Conservation (phyloP, 225 moss, liverwort and hornwort species). For the Pseudisothecium myosuroides region DNA sequence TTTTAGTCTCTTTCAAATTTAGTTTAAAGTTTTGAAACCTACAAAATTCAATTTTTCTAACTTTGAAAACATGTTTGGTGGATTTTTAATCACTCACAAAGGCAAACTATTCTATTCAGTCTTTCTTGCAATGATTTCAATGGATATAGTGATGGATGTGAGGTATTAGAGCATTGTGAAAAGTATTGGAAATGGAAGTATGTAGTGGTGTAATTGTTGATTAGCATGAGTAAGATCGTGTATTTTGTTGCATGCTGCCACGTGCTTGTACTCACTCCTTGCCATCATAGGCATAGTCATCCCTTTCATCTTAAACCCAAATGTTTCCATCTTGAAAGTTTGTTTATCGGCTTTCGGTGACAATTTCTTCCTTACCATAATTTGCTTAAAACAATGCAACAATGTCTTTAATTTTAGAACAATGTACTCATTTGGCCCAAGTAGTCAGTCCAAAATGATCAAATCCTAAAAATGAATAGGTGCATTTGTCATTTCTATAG, state of each 20-base stretch:
- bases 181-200: conserved; percentile 12
- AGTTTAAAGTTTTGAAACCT: not conserved
- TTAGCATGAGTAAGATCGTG: conserved; percentile 16
- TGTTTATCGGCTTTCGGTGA: not conserved
- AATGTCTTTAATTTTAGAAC: not conserved
- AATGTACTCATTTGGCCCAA: accelerated
- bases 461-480: not conserved
- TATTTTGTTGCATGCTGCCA: conserved; percentile 7
- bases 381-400: too few relatives aligned
- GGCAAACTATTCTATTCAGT: not conserved
- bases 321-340: not conserved
- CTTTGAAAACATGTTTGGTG: not conserved
- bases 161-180: conserved; percentile 12
- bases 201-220: conserved; percentile 25
- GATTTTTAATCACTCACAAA: not conserved
- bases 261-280: not conserved
- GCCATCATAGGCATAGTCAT: not conserved
- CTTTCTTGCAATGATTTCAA: not conserved
- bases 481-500: accelerated
- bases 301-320: not conserved
- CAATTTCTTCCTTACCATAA: not conserved
- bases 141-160: not conserved
- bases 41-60: not conserved
- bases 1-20: not conserved
- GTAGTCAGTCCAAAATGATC: not conserved